These are phyloP conservation scores for Saturnispora serradocipensis DNA, from an alignment of 805 yeast genomes.

Conservation along the genomic window DNA sequence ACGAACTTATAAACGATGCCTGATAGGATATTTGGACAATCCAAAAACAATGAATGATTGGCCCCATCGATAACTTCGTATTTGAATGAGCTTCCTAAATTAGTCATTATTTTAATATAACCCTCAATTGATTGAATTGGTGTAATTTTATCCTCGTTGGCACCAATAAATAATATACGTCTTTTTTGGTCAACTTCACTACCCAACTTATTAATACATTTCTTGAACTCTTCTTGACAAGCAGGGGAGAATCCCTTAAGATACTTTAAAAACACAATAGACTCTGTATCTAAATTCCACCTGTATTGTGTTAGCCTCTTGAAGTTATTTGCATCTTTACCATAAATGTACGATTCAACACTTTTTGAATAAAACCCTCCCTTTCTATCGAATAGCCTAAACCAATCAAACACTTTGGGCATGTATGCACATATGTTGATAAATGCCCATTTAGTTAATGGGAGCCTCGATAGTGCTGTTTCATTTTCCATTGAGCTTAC, in stretches of 20 bases:
- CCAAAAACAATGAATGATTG: conserved; percentile 58
- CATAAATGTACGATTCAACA: conserved; percentile 45
- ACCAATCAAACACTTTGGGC: conserved; percentile 43
- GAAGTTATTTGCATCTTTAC: conserved; percentile 20
- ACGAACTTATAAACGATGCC: conserved; percentile 55
- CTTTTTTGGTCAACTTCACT: conserved; percentile 20
- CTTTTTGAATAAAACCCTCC: conserved; percentile 55
- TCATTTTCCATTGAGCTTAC: conserved; percentile 7
- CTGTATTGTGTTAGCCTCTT: conserved; percentile 51
- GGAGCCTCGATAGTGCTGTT: conserved; percentile 10
- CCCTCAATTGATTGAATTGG: conserved; percentile 29
- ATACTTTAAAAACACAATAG: conserved; percentile 45
- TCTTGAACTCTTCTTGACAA: conserved; percentile 34
- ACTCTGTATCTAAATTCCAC: conserved; percentile 59
- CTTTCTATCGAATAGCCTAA: conserved; percentile 49
- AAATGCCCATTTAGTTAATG: conserved; percentile 14
- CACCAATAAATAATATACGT: conserved; percentile 42
- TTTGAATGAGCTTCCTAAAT: conserved; percentile 23
- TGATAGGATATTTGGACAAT: conserved; percentile 54
- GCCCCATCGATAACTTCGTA: conserved; percentile 37
- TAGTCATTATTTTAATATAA: not conserved
- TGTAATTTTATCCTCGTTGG: conserved; percentile 54
- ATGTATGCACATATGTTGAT: conserved; percentile 29
- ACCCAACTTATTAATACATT: conserved; percentile 28
- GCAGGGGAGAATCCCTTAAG: conserved; percentile 41